Percentiles rank a stretch among this genome's conserved stretches.
Conservation (phyloP, 73 alveolate genomes). For the Stentor coeruleus region DNA sequence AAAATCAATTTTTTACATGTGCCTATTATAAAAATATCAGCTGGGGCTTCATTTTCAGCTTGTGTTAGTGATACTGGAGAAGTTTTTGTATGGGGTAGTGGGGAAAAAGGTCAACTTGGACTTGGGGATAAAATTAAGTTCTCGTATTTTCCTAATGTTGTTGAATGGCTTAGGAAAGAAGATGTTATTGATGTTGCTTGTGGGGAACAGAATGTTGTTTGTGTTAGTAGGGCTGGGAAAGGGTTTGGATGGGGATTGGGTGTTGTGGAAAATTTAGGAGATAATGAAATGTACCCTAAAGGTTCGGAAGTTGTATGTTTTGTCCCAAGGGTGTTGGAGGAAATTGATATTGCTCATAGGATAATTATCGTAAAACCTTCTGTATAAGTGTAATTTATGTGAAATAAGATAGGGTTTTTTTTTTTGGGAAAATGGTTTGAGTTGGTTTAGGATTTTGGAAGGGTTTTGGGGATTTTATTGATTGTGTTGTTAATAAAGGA, state of each 20-base stretch:
- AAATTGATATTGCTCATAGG: constrained; percentile 16
- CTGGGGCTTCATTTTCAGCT: constrained; percentile 78
- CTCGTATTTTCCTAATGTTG: constrained; percentile 37
- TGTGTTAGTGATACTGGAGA: constrained; percentile 65
- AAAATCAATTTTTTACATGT: neutral
- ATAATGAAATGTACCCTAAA: neutral
- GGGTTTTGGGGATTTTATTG: too few relatives aligned
- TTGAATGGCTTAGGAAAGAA: constrained; percentile 32
- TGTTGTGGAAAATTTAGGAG: constrained; percentile 13
- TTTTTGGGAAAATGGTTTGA: too few relatives aligned
- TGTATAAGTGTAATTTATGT: neutral
- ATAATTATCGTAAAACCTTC: neutral
- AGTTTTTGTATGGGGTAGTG: constrained; percentile 79
- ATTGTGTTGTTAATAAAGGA: too few relatives aligned
- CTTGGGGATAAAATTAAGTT: constrained; percentile 42
- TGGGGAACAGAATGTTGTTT: constrained; percentile 78
- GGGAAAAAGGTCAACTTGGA: constrained; percentile 85
- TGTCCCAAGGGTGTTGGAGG: constrained; percentile 24
- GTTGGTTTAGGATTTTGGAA: too few relatives aligned
- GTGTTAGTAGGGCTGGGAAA: constrained; percentile 53
- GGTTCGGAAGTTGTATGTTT: constrained; percentile 24
- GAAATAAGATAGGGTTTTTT: too few relatives aligned
- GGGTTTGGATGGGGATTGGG: constrained; percentile 92
- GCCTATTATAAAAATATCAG: constrained; percentile 34
- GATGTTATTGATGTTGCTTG: constrained; percentile 54